Percentiles rank a stretch among this genome's conserved stretches.
Conservation (phyloP, 1,284 basidiomycete species). For the Exsudoporus floridanus region DNA sequence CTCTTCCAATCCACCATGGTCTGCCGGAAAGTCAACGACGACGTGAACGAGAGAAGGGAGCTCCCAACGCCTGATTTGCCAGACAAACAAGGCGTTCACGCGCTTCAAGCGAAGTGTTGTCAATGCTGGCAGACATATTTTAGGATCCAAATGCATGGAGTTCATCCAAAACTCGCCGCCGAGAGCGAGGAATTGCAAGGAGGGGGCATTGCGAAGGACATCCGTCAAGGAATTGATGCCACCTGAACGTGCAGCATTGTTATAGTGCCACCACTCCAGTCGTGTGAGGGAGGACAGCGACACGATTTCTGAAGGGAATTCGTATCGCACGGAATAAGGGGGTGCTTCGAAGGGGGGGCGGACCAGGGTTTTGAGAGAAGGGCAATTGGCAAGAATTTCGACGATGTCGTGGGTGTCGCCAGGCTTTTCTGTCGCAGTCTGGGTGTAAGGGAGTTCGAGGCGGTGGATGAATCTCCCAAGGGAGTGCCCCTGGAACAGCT, state of each 20-base stretch:
- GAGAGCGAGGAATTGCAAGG: slow-evolving; percentile 56
- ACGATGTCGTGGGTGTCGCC: slow-evolving; percentile 30
- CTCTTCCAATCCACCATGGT: slow-evolving; percentile 27
- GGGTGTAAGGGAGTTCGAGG: slow-evolving; percentile 55
- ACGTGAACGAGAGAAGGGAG: slow-evolving; percentile 51
- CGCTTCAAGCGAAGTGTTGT: slow-evolving; percentile 53
- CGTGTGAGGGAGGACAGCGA: slow-evolving; percentile 53
- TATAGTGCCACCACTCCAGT: slow-evolving; percentile 67
- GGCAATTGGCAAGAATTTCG: slow-evolving; percentile 50
- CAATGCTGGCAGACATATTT: slow-evolving; percentile 43
- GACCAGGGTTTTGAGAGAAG: slow-evolving; percentile 54
- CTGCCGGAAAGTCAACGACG: slow-evolving; percentile 36
- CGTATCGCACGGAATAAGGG: slow-evolving; percentile 44
- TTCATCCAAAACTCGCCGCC: slow-evolving; percentile 46
- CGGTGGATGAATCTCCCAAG: slow-evolving; percentile 48
- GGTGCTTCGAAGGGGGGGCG: slow-evolving; percentile 41
- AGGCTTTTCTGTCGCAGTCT: slow-evolving; percentile 44
- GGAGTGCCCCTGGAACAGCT: slow-evolving; percentile 27
- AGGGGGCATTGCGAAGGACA: slow-evolving; percentile 53
- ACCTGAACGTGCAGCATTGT: slow-evolving; percentile 58
- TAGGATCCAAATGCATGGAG: slow-evolving; percentile 20
- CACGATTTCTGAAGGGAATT: slow-evolving; percentile 49
- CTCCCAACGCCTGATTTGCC: slow-evolving; percentile 49
- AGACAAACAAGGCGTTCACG: slow-evolving; percentile 50
- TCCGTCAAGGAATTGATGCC: slow-evolving; percentile 62